Evolutionary conservation across 768 basidiomycete species (phyloP), one percentile per base, ranked within the genome.

Genomic region (Tylopilus vinaceipallidus): DNA sequence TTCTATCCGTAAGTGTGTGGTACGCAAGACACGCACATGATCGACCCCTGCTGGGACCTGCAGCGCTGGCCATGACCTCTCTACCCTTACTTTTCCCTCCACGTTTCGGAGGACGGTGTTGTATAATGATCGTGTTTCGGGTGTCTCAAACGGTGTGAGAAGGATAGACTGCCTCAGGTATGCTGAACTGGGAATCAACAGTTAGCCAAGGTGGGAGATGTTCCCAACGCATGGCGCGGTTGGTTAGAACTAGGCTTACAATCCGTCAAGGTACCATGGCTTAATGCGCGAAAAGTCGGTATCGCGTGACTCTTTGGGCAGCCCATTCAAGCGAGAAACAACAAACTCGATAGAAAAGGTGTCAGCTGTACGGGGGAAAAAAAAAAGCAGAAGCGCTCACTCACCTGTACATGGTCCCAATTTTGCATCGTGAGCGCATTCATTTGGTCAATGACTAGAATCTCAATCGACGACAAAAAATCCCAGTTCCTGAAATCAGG

Each of bases 401-500:
- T 30, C 63, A 91, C 95, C 77, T 97, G 91, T 17, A 95, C 79
- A 62, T 98, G 97, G 33, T 98, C 94, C 97, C 97, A 99, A 60
- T 99, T 99, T 72, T 98, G 97, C 97, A 98, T 98, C 4, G 82
- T 79, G 59, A 98, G 78, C 3, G 87, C 87, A 66, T 98, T 93
- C 75, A 91, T 75, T 61, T 97, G 94, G 66, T 98, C 97, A 14
- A 91, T 76, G n/a, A 98, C 71, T 19, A 93, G 71, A 6, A 98
- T 70, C 63, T 99, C 97, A 47, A 99, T 88, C 3, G 93, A 95
- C 11, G 91, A 91, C 44, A 99, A 74, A 65, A 95, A 93, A 69
- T 99, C 97, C 11, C 83, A 84, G 58, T 78, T 89, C 63, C 91
- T 92, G 47, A 12, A 22, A 39, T 38, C n/a, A 20, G 52, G 52